These are phyloP conservation scores for Brassica nigra DNA, from an alignment of 345 rosid genomes.

Conservation along the genomic window DNA sequence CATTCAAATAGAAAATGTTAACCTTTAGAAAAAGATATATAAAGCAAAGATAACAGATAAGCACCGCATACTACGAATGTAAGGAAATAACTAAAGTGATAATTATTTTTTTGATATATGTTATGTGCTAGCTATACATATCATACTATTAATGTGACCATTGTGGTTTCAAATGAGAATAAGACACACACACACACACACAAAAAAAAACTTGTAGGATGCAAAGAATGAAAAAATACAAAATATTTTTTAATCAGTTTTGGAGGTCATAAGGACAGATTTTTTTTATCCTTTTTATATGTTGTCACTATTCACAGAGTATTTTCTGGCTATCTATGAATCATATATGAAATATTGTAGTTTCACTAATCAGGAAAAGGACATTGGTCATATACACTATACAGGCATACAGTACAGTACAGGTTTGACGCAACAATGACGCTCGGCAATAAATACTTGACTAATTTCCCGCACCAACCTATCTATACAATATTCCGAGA, in stretches of 20 bases:
- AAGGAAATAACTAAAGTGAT: background rate
- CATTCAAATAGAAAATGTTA: background rate
- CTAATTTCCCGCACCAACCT: background rate
- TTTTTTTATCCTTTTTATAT: too few species aligned
- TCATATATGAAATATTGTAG: background rate
- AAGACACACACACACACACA: background rate
- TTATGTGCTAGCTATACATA: background rate
- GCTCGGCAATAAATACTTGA: background rate
- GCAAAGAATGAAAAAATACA: background rate
- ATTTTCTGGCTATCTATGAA: background rate
- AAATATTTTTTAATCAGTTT: background rate
- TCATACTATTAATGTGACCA: background rate
- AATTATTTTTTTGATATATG: background rate
- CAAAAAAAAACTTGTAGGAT: background rate
- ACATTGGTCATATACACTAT: slow-evolving; percentile 6
- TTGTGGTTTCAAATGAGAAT: too few species aligned
- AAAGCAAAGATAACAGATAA: background rate
- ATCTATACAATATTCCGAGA: background rate
- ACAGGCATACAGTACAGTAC: background rate
- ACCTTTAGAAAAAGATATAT: slow-evolving; percentile 9
- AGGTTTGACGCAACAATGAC: slow-evolving; percentile 24
- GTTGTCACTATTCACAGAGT: too few species aligned
- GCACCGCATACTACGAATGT: slow-evolving; percentile 26
- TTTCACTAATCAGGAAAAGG: background rate
- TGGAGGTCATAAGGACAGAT: background rate